Evolutionary conservation across 306 rosid genomes (phyloP).

Genomic region (Cucurbita maxima): DNA sequence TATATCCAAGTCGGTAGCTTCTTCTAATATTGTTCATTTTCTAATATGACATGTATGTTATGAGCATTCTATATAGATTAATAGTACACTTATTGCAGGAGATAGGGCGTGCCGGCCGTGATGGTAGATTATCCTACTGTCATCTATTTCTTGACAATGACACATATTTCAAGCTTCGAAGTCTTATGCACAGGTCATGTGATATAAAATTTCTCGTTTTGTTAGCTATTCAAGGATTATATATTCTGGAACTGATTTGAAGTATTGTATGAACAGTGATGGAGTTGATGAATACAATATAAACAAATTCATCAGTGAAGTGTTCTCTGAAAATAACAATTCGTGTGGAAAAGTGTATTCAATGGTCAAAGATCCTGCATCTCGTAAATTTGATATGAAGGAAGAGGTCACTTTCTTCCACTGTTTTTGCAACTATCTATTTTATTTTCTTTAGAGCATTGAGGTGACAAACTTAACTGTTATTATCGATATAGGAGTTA

Average conservation of each 20-base stretch:
- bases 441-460: not conserved
- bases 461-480: not conserved
- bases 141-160: conserved; percentile 69
- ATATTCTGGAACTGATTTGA: conserved; percentile 1
- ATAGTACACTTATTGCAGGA: conserved; percentile 36
- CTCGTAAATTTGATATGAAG: conserved; percentile 81
- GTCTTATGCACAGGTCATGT: conserved; percentile 69
- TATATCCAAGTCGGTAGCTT: conserved; percentile 67
- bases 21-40: conserved; percentile 6
- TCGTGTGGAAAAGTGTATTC: conserved; percentile 48
- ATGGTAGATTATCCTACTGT: conserved; percentile 76
- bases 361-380: conserved; percentile 63
- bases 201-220: not conserved
- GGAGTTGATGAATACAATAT: conserved; percentile 76
- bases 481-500: not conserved
- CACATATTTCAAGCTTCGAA: conserved; percentile 69
- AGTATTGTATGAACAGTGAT: conserved; percentile 45
- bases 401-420: conserved; percentile 60
- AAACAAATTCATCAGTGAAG: conserved; percentile 62
- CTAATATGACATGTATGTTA: conserved; percentile 7
- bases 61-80: conserved; percentile 7
- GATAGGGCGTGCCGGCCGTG: conserved; percentile 89
- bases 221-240: not conserved
- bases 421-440: conserved; percentile 11
- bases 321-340: conserved; percentile 36